A percentile compares a stretch with the other conserved stretches of the same genome.
Conservation (phyloP, 1,284 basidiomycete species). For the Thecaphora thlaspeos region DNA sequence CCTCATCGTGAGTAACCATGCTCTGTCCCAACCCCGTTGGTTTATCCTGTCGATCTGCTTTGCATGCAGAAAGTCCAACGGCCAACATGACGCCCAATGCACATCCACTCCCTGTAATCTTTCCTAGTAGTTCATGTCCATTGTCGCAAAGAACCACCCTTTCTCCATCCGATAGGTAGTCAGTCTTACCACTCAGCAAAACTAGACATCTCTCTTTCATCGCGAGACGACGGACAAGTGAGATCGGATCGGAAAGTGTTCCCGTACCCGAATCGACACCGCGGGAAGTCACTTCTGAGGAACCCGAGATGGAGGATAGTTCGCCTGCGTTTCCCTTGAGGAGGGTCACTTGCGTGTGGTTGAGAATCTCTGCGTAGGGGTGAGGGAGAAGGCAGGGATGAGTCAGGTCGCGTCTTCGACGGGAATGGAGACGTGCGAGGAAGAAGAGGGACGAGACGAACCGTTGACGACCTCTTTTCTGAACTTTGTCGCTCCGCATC, state of each 20-base stretch:
- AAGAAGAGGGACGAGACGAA: no score
- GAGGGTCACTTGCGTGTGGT: constrained; percentile 80
- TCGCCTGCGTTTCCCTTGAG: constrained; percentile 96
- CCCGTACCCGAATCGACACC: constrained; percentile 83
- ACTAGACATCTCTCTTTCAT: constrained; percentile 76
- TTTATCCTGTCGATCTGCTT: no score
- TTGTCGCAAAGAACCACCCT: constrained; percentile 71
- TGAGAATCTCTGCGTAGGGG: constrained; percentile 67
- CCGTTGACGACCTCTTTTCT: constrained; percentile 64
- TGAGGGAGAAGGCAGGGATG: no score
- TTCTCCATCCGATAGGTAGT: constrained; percentile 83
- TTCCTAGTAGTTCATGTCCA: constrained; percentile 72
- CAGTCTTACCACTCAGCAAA: constrained; percentile 76
- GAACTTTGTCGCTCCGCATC: constrained; percentile 78
- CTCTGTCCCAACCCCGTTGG: constrained; percentile 6
- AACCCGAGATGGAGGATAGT: constrained; percentile 74
- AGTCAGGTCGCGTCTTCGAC: no score
- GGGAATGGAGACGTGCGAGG: no score
- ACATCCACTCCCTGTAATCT: constrained; percentile 88
- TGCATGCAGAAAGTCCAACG: constrained; percentile 66
- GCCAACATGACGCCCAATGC: constrained; percentile 76
- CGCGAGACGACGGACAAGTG: constrained; percentile 72
- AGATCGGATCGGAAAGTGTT: constrained; percentile 73
- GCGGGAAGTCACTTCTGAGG: constrained; percentile 69
- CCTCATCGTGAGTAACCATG: constrained; percentile 28